Evolutionary conservation across 1,284 basidiomycete genomes (phyloP).

Genomic region (Puccinia triticina): DNA sequence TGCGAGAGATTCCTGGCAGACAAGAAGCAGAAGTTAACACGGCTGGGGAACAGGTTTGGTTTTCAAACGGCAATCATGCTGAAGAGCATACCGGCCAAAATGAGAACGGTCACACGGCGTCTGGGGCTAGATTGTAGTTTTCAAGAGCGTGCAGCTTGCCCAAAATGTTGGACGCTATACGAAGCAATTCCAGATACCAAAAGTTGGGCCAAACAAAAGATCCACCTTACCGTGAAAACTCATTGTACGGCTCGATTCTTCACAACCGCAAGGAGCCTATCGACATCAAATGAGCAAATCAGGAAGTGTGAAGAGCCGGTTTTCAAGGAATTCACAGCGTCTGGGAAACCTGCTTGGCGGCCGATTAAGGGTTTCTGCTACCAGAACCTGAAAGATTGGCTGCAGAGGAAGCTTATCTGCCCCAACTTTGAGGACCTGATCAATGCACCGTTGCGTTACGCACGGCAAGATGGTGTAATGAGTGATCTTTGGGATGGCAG

Average conservation of each 20-base stretch:
- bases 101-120: neutral
- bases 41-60: neutral
- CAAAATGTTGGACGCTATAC: neutral
- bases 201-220: conserved; percentile 9
- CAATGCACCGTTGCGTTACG: neutral
- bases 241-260: neutral
- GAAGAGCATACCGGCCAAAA: neutral
- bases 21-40: neutral
- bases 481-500: conserved; percentile 32
- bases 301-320: neutral
- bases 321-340: neutral
- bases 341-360: conserved; percentile 1
- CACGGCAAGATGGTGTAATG: neutral
- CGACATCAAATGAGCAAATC: neutral
- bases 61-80: neutral
- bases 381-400: conserved; percentile 21
- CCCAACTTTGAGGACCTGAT: neutral
- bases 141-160: conserved; percentile 6
- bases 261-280: neutral
- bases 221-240: neutral
- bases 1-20: neutral
- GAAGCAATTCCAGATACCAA: conserved; percentile 10
- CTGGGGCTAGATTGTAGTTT: conserved; percentile 14
- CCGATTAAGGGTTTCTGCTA: conserved; percentile 17
- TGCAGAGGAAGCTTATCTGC: neutral